Base-by-base conservation (phyloP, 352 stramenopile genomes). In the Phytophthora hybrid region DNA sequence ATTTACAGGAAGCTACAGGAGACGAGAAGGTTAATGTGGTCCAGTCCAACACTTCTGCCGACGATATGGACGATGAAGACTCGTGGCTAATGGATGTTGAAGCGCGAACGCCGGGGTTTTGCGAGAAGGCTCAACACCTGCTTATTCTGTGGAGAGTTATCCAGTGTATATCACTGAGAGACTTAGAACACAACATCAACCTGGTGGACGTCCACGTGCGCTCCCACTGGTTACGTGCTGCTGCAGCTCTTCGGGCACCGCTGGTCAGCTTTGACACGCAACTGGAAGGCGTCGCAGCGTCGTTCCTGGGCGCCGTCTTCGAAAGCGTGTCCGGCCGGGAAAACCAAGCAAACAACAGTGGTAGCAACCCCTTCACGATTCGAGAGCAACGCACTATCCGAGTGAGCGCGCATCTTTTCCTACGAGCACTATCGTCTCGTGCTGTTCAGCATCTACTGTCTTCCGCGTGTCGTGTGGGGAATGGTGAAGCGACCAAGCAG, bases 131-230 rank as follows among this genome's bases (percentile, higher is more conserved):
- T 8, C 60, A 69, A 21, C 58, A 77, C 23, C 16, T 77, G 4
- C 58, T 77, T 9, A 69, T 77, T 53, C 31, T 77, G 32, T 77
- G 70, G 70, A 54, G 44, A 1, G 65, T 76, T 19, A 46, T 76
- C 14, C 63, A 52, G 13, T 34, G 31, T 34, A 13, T 68, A 11
- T 60, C 51, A 14, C 19, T 76, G 4, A 23, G 23, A 4, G 69
- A 77, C 18, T 37, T 73, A 6, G 21, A 41, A 11, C 11, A 69
- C 14, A n/a, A 26, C 14, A 4, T 26, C 31, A 46, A 76, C 4
- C 8, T n/a, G 19, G 21, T 31, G 5, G 19, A 19, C 14, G 26
- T 10, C 8, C 58, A 73, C 2, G 7, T 69, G 11, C 58, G 46
- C 37, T 52, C 70, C 0, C 59, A 66, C 23, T 77, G 63, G 63